Base-by-base conservation (phyloP, 371 early-diverging fungal species). In the Mortierella polycephala region DNA sequence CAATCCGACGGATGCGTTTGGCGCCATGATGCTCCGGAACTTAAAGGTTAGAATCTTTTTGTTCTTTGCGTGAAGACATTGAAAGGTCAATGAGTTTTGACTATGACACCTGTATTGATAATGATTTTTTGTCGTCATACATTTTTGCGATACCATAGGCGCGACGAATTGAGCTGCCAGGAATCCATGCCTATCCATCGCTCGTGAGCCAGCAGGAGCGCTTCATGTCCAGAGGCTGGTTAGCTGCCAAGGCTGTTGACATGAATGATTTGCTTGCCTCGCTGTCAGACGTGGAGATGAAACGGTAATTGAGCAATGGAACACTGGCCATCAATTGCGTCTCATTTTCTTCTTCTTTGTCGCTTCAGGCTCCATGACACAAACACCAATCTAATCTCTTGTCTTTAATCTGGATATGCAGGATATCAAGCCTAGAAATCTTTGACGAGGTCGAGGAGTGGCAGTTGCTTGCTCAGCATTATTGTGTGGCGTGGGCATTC, bases 371-470 rank as follows among this genome's bases (percentile, higher is more conserved):
- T 30, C 2, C 30, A 30, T 30, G 30, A 1, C 4, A 30, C 4
- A 1, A 30, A 30, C 30, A 30, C 30, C 30, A 30, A 30, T 4
- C 30, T 30, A 30, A 30, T 30, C 18, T 13, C 10, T 37, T 53
- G n/a, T 41, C 9, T 9, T 10, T 45, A 46, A 46, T 60, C 6
- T 50, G 21, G 14, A 40, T n/a, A 53, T 45, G 30, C 44, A 90
- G 98, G 50, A 86, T 98, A 47, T 82, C 89, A 16, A 80, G 79
- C 61, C 72, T 97, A 40, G 97, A 98, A 74, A 89, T 96, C 10
- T 86, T 98, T 66, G 97, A 98, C 75, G 98, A 98, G 83, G 74
- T 96, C 50, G 98, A 98, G 82, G 98, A 96, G 83, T 96, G 97
- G 94, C 82, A 81, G 20, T 69, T 98, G 18, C 83, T 98, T 41